phyloP scores from a whole-genome alignment of 306 rosid genomes.

The Prunus dulcis region DNA sequence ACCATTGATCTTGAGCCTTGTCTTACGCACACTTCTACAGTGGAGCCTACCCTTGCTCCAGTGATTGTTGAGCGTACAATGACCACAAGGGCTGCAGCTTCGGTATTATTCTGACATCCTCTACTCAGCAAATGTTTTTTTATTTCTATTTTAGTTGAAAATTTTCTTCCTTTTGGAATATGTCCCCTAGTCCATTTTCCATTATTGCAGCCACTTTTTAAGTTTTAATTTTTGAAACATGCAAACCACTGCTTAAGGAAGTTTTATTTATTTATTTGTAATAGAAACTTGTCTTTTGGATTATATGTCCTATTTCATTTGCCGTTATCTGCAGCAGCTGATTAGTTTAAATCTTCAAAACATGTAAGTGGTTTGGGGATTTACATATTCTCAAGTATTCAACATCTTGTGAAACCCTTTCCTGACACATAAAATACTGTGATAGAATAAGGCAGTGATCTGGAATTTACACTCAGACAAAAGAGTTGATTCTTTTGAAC shows the following conservation, averaged over 20 bases:
- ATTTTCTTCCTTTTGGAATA: neutral
- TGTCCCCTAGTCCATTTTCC: neutral
- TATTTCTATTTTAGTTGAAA: constrained; percentile 7
- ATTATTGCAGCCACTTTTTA: neutral
- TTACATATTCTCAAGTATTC: neutral
- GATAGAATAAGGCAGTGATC: too few relatives aligned
- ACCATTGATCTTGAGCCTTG: constrained; percentile 92
- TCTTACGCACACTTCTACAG: constrained; percentile 85
- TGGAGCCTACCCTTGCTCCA: constrained; percentile 98
- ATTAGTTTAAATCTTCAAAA: neutral
- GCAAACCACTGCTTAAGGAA: neutral
- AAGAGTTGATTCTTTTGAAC: too few relatives aligned
- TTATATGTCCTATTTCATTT: neutral
- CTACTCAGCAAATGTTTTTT: constrained; percentile 1
- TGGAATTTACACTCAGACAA: too few relatives aligned
- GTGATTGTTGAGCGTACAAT: constrained; percentile 85
- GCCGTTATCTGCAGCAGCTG: neutral
- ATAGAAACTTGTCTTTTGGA: neutral
- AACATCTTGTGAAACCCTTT: too few relatives aligned
- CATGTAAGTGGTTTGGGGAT: neutral
- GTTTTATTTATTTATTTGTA: neutral
- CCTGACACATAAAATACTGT: too few relatives aligned
- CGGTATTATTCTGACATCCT: constrained; percentile 52
- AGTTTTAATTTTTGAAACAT: neutral
- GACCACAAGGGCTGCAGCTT: constrained; percentile 97